Base-by-base conservation (phyloP, 371 early-diverging fungal species). In the Mortierella sp. region DNA sequence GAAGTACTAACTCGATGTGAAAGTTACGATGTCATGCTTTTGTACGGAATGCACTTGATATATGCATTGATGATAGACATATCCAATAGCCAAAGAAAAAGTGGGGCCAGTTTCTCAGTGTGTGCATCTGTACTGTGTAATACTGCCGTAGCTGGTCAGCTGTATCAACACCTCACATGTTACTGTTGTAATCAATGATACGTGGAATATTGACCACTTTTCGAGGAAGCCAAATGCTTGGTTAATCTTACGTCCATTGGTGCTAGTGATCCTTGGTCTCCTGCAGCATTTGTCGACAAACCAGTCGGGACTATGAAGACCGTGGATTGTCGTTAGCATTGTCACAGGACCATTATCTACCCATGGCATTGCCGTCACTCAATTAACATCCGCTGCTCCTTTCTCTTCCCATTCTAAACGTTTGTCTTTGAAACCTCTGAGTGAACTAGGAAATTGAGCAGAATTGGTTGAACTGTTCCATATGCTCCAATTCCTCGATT, bases 151-250 rank as follows among this genome's bases (percentile, higher is more conserved):
- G 49, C 60, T 71, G 76, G 49, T 76, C 82, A 10, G 54, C 55
- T 1, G 71, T 17, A 31, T 70, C 82, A 5, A 81, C 75, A 1
- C 81, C 75, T 32, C 53, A 40, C 76, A 75, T 83, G 54, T 68
- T 53, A 29, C 66, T 23, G 59, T 83, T 83, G 55, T 82, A 83
- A 32, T 83, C 43, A 23, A 82, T 67, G 23, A 83, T 26, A 51
- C 53, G 71, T 17, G 66, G 69, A 49, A 80, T 81, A 6, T 40
- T 19, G n/a, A 80, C 43, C 1, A 28, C 12, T 19, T 51, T 51
- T 17, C 15, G 3, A 7, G n/a, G 68, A 6, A 23, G 35, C 40
- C 22, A 59, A 74, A 79, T 7, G 61, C 55, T 43, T 37, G 17
- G 29, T 55, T 54, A 2, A 66, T 31, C 3, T 60, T 61, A 19